phyloP scores from a whole-genome alignment of 176 grass and related monocot species.

The Musa itinerans region DNA sequence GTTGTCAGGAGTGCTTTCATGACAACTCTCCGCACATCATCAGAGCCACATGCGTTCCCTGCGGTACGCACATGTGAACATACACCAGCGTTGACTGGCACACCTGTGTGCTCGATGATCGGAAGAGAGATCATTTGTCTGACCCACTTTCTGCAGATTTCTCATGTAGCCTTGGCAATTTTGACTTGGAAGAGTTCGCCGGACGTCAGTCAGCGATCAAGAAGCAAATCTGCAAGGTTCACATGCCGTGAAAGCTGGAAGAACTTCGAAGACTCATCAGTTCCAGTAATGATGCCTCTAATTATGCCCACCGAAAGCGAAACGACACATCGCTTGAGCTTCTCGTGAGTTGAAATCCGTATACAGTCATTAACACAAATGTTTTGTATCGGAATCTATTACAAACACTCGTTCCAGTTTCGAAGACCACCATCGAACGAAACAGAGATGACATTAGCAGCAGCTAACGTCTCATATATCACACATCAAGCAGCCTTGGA shows the following conservation, averaged over 20 bases:
- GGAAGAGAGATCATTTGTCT: no score
- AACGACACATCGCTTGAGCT: neutral
- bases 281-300: neutral
- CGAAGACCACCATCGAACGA: neutral
- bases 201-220: no score
- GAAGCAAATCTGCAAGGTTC: no score
- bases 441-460: neutral
- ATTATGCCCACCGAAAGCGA: neutral
- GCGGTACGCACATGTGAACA: neutral
- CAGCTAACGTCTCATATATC: slow-evolving; percentile 8
- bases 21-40: neutral
- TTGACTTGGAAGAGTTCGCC: no score
- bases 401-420: no score
- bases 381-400: no score
- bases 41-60: neutral
- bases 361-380: no score
- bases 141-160: no score
- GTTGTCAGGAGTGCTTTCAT: neutral
- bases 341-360: neutral
- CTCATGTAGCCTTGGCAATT: no score
- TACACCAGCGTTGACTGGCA: no score
- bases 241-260: neutral
- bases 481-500: slow-evolving; percentile 66
- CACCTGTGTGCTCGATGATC: no score
- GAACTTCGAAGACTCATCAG: neutral